Percentiles rank a stretch among this genome's conserved stretches.
These are phyloP conservation scores for Aspergillus costaricaensis DNA, from an alignment of 2,329 filamentous ascomycete genomes.

Conservation along the genomic window DNA sequence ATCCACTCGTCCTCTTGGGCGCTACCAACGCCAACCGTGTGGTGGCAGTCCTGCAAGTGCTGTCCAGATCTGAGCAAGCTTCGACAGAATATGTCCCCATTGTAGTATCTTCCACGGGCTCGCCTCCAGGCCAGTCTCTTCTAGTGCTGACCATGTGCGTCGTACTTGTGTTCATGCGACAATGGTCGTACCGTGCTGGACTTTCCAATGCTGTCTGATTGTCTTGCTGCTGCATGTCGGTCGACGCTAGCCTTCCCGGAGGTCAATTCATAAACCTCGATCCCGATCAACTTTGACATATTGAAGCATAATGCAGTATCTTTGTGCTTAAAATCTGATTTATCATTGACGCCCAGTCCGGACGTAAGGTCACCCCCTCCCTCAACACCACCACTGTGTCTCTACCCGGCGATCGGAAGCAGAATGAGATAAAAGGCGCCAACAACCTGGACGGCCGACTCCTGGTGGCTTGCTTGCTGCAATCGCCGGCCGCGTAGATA, in stretches of 20 bases:
- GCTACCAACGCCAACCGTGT: slow-evolving; percentile 3
- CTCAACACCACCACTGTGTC: too few species aligned
- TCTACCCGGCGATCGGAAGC: neutral
- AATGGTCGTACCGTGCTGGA: neutral
- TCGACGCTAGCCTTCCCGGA: neutral
- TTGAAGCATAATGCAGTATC: neutral
- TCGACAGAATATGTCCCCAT: neutral
- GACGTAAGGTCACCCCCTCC: neutral
- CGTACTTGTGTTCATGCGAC: neutral
- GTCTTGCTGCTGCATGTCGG: neutral
- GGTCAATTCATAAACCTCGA: neutral
- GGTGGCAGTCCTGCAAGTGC: neutral
- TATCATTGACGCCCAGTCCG: neutral
- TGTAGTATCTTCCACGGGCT: neutral
- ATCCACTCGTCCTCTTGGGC: slow-evolving; percentile 24
- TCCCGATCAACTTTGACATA: neutral
- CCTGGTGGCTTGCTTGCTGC: neutral
- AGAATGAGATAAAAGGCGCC: neutral
- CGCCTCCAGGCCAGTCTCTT: neutral
- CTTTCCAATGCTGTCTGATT: neutral
- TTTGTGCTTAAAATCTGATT: neutral
- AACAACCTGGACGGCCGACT: neutral
- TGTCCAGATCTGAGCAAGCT: neutral
- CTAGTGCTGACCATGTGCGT: neutral
- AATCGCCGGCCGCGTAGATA: neutral